Conservation (phyloP, 768 basidiomycete species). For the Leccinum boreale region DNA sequence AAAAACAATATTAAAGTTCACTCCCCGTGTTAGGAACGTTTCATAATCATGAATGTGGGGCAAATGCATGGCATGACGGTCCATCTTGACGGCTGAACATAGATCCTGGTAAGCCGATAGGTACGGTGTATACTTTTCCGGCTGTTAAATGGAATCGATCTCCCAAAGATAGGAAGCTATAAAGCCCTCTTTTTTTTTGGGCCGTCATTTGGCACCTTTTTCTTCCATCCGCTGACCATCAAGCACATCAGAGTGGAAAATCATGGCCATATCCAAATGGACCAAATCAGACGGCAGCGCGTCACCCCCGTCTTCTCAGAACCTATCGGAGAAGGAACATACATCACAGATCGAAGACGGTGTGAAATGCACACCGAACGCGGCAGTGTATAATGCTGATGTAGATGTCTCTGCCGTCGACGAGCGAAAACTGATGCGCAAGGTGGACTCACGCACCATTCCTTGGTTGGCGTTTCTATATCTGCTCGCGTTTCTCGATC, state of each 20-base stretch:
- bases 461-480: slow-evolving; percentile 76
- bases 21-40: background rate
- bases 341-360: background rate
- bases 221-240: background rate
- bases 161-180: background rate
- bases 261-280: background rate
- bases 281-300: background rate
- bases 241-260: background rate
- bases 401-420: slow-evolving; percentile 60
- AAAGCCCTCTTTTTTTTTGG: background rate
- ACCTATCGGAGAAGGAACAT: slow-evolving; percentile 7
- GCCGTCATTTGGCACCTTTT: background rate
- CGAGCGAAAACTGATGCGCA: slow-evolving; percentile 66
- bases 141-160: background rate
- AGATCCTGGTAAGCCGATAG: background rate
- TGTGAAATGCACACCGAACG: background rate
- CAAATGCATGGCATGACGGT: background rate
- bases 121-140: background rate
- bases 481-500: slow-evolving; percentile 67
- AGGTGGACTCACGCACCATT: slow-evolving; percentile 63
- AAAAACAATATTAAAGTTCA: background rate
- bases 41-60: background rate
- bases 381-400: slow-evolving; percentile 36
- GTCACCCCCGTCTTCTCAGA: background rate
- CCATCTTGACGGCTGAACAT: background rate